These are phyloP conservation scores for Cajanus cajan DNA, from an alignment of 306 rosid genomes.

Conservation along the genomic window DNA sequence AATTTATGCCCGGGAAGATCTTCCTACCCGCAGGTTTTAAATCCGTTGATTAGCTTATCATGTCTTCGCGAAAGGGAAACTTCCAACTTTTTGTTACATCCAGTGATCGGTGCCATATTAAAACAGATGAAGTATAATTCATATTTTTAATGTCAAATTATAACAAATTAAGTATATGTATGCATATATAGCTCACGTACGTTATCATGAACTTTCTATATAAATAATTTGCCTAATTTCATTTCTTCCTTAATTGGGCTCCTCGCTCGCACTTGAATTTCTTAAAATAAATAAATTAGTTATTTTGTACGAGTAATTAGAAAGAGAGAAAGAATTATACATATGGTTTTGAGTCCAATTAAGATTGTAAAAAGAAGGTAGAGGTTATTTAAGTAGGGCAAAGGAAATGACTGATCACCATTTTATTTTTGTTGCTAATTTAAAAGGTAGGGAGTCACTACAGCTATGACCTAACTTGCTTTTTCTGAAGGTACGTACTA, in stretches of 20 bases:
- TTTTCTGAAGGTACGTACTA: constrained; percentile 6
- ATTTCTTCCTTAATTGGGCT: background rate
- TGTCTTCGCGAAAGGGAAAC: constrained; percentile 28
- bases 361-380: background rate
- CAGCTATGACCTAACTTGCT: constrained; percentile 11
- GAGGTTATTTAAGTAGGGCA: constrained; percentile 3
- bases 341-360: background rate
- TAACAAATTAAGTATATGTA: too few species aligned
- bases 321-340: background rate
- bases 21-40: constrained; percentile 15
- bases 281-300: background rate
- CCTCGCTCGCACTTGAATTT: background rate
- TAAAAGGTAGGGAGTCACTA: constrained; percentile 35
- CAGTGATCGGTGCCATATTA: background rate
- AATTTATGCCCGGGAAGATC: constrained; percentile 24
- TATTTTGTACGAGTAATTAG: background rate
- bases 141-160: background rate
- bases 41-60: constrained; percentile 26
- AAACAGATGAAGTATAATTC: background rate
- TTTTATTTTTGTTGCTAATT: background rate
- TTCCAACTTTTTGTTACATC: constrained; percentile 17
- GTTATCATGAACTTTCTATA: background rate
- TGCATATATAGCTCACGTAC: background rate
- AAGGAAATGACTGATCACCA: constrained; percentile 37
- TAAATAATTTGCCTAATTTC: background rate